Evolutionary conservation across 192 early-diverging fungal species (phyloP).

Genomic region (Glomus cerebriforme): DNA sequence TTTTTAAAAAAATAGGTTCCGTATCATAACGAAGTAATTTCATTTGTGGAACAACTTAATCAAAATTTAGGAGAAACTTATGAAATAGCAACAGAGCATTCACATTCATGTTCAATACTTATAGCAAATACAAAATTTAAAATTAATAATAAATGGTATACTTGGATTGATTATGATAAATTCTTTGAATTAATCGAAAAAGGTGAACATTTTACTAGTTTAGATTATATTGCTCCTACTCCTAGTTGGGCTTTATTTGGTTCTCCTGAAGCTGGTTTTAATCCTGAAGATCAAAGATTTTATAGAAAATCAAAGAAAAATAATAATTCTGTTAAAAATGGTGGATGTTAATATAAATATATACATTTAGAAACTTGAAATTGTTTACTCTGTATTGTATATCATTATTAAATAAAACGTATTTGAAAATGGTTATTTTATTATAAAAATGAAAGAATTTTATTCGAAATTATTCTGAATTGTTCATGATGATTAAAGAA

Average conservation of each 20-base stretch:
- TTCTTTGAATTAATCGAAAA: constrained; percentile 64
- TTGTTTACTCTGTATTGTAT: neutral
- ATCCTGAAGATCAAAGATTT: constrained; percentile 67
- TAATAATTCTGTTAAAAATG: neutral
- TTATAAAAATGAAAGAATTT: too few relatives aligned
- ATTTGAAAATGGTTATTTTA: too few relatives aligned
- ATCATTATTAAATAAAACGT: neutral
- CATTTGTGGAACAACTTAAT: constrained; percentile 62
- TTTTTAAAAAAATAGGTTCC: constrained; percentile 37
- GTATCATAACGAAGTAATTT: constrained; percentile 69
- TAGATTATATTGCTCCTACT: constrained; percentile 71
- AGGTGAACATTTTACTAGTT: constrained; percentile 54
- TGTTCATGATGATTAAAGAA: too few relatives aligned
- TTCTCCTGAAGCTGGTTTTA: constrained; percentile 64
- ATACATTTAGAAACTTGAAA: neutral
- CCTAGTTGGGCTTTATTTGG: constrained; percentile 74
- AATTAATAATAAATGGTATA: constrained; percentile 68
- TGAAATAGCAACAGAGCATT: constrained; percentile 71
- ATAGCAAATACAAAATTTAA: constrained; percentile 67
- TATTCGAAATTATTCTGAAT: too few relatives aligned
- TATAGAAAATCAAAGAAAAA: constrained; percentile 57
- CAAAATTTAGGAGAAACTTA: constrained; percentile 59
- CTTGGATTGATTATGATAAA: constrained; percentile 72
- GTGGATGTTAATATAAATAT: neutral
- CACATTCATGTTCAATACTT: constrained; percentile 68